phyloP scores from a whole-genome alignment of 495 filamentous ascomycete genomes.

The Podospora pseudopauciseta region DNA sequence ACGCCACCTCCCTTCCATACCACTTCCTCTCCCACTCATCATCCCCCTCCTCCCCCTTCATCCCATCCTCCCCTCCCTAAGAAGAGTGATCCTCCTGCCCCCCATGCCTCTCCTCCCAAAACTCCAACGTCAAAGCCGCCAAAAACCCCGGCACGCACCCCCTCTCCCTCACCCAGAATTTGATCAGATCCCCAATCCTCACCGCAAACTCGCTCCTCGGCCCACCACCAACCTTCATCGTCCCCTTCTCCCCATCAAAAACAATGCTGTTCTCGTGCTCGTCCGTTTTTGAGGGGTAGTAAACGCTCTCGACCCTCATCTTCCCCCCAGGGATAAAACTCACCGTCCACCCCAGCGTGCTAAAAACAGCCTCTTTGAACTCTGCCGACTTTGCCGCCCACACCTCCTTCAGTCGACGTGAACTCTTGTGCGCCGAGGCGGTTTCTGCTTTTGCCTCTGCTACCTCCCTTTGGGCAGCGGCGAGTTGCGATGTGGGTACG shows the following conservation, averaged over 20 bases:
- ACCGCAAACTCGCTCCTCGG: slow-evolving; percentile 80
- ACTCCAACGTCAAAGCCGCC: slow-evolving; percentile 83
- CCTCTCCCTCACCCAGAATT: slow-evolving; percentile 90
- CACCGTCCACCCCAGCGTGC: slow-evolving; percentile 84
- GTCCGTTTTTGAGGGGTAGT: slow-evolving; percentile 61
- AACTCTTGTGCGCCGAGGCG: slow-evolving; percentile 80
- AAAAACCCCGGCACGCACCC: slow-evolving; percentile 90
- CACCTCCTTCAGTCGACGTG: slow-evolving; percentile 80
- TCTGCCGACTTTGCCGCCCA: slow-evolving; percentile 84
- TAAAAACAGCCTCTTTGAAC: slow-evolving; percentile 89
- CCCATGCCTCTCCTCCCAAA: slow-evolving; percentile 65
- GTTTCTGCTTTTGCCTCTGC: slow-evolving; percentile 66
- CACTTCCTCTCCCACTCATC: background rate
- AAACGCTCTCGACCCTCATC: slow-evolving; percentile 77
- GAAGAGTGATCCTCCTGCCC: background rate
- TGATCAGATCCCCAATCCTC: slow-evolving; percentile 75
- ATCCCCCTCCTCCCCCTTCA: background rate
- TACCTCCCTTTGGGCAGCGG: slow-evolving; percentile 68
- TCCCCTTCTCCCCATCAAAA: slow-evolving; percentile 93
- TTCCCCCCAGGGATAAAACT: slow-evolving; percentile 92
- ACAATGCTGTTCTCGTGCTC: slow-evolving; percentile 87
- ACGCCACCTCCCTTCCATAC: background rate
- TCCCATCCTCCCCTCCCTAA: background rate
- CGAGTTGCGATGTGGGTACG: slow-evolving; percentile 73
- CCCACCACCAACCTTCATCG: slow-evolving; percentile 94